phyloP scores from a whole-genome alignment of 176 grass and related monocot species.

The Aegilops tauschii region DNA sequence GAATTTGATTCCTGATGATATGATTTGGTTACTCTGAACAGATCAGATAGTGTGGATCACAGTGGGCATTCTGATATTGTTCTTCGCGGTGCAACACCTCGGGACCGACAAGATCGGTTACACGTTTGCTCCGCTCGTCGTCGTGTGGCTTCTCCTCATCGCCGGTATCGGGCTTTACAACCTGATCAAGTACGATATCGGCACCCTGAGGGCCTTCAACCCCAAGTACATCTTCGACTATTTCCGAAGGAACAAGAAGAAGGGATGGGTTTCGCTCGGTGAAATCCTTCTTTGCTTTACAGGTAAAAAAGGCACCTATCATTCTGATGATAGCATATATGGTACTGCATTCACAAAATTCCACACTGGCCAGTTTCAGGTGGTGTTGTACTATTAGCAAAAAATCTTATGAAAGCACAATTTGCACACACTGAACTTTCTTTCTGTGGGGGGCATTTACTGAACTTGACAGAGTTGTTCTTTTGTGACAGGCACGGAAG shows the following conservation, averaged over 20 bases:
- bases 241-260: constrained; percentile 59
- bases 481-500: constrained; percentile 59
- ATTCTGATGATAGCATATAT: neutral
- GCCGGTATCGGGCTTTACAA: constrained; percentile 56
- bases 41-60: constrained; percentile 59
- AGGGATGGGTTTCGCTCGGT: constrained; percentile 69
- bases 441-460: neutral
- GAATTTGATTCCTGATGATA: neutral
- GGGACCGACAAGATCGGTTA: constrained; percentile 74
- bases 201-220: constrained; percentile 52
- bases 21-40: constrained; percentile 8
- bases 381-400: neutral
- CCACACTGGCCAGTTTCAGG: neutral
- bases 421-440: neutral
- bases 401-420: neutral
- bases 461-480: neutral
- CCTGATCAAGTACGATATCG: constrained; percentile 49
- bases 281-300: constrained; percentile 72
- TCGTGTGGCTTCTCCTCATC: constrained; percentile 54
- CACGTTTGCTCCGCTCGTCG: constrained; percentile 59
- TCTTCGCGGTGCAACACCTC: constrained; percentile 53
- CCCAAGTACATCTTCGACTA: constrained; percentile 66
- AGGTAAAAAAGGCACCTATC: constrained; percentile 21
- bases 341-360: neutral
- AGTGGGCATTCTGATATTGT: constrained; percentile 45